Percentiles rank a stretch among this genome's conserved stretches.
These are phyloP conservation scores for Penicillium arizonense DNA, from an alignment of 495 filamentous ascomycete species.

Conservation along the genomic window DNA sequence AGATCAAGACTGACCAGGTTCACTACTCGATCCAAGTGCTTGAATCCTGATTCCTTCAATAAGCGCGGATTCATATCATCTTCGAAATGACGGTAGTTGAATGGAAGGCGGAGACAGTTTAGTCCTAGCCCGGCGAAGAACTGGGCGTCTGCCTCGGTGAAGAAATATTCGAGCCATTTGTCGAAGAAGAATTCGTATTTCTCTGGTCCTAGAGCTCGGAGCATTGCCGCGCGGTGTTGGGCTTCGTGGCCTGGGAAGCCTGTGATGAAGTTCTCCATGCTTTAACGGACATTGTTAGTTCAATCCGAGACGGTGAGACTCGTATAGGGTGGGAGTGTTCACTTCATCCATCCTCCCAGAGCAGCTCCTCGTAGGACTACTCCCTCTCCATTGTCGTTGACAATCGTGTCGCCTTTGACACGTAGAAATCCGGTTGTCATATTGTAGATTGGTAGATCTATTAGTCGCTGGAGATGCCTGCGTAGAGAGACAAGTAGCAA, in stretches of 20 bases:
- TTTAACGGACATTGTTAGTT: conserved; percentile 15
- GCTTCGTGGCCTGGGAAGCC: conserved; percentile 62
- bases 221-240: conserved; percentile 55
- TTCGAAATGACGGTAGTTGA: conserved; percentile 65
- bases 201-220: conserved; percentile 48
- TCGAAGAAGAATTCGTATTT: conserved; percentile 50
- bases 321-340: no score
- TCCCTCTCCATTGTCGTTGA: conserved; percentile 43
- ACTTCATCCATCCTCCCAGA: conserved; percentile 50
- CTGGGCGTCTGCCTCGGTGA: conserved; percentile 58
- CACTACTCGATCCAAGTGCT: conserved; percentile 58
- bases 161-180: conserved; percentile 62
- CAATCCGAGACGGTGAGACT: neutral
- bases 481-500: no score
- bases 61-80: conserved; percentile 62
- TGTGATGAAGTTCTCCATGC: conserved; percentile 69
- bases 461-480: neutral
- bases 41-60: conserved; percentile 56
- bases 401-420: conserved; percentile 43
- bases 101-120: conserved; percentile 62
- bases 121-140: conserved; percentile 57
- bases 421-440: conserved; percentile 41
- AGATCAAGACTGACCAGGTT: conserved; percentile 30
- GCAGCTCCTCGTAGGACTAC: conserved; percentile 52
- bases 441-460: neutral